Evolutionary conservation across 495 filamentous ascomycete genomes (phyloP).

Genomic region (Xylaria cubensis): DNA sequence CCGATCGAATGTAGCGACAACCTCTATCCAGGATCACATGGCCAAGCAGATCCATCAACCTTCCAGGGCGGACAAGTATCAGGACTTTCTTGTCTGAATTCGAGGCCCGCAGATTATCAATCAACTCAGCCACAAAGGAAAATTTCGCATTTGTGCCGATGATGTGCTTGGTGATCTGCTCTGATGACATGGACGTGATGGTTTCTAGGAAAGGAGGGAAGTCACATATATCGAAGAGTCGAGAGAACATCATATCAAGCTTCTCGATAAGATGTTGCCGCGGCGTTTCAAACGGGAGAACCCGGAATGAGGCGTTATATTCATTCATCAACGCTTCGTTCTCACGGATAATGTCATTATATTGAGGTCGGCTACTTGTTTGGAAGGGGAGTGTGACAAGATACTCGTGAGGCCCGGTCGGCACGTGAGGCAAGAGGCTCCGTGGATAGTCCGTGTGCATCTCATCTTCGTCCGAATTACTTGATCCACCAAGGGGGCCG

Average conservation of each 20-base stretch:
- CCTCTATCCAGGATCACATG: constrained; percentile 41
- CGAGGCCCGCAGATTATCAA: constrained; percentile 36
- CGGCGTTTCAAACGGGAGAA: constrained; percentile 33
- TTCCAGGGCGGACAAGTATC: constrained; percentile 48
- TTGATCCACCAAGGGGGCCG: constrained; percentile 22
- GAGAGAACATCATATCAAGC: constrained; percentile 47
- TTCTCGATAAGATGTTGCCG: constrained; percentile 37
- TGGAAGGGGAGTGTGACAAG: constrained; percentile 52
- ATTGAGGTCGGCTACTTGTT: constrained; percentile 44
- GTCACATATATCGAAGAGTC: constrained; percentile 51
- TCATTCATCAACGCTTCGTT: constrained; percentile 44
- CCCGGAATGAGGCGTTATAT: constrained; percentile 42
- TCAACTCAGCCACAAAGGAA: constrained; percentile 52
- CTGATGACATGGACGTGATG: constrained; percentile 36
- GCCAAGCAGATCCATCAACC: constrained; percentile 47
- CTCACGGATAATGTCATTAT: constrained; percentile 46
- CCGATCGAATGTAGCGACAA: constrained; percentile 37
- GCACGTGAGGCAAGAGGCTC: constrained; percentile 32
- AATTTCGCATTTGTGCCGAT: constrained; percentile 53
- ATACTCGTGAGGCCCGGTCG: constrained; percentile 37
- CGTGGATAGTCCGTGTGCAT: constrained; percentile 28
- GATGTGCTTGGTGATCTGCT: constrained; percentile 46
- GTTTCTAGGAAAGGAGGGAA: constrained; percentile 48
- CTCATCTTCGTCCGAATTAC: constrained; percentile 31
- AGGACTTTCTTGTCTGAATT: constrained; percentile 45